A percentile compares a stretch with the other conserved stretches of the same genome.
Evolutionary conservation across 1,284 basidiomycete genomes (phyloP).

Genomic region (Tilletia indica): DNA sequence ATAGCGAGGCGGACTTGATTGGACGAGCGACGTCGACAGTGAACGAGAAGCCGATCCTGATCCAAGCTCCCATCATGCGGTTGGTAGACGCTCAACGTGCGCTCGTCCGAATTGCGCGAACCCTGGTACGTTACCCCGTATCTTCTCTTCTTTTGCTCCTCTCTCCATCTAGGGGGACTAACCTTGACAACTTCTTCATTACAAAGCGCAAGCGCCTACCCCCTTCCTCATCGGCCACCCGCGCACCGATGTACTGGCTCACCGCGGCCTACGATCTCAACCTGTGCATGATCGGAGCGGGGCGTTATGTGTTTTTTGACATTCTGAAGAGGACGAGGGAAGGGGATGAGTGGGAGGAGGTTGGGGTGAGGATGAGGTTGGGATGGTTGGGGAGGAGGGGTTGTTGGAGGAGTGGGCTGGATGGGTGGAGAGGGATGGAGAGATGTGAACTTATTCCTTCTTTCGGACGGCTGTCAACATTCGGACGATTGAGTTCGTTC

Average conservation of each 20-base stretch:
- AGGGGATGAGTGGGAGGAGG: constrained; percentile 10
- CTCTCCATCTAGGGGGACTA: not conserved
- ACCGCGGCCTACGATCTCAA: not conserved
- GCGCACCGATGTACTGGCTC: not conserved
- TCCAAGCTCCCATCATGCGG: constrained; percentile 1
- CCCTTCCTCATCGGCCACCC: not conserved
- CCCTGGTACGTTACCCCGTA: not conserved
- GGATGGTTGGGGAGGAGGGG: constrained; percentile 2
- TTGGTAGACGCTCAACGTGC: constrained; percentile 2
- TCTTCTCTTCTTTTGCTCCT: not conserved
- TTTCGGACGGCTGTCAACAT: too few relatives aligned
- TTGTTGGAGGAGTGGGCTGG: not conserved
- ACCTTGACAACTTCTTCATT: too few relatives aligned
- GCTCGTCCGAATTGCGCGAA: not conserved
- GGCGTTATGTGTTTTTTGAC: not conserved
- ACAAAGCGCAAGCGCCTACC: not conserved
- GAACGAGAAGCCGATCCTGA: too few relatives aligned
- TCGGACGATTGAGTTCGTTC: too few relatives aligned
- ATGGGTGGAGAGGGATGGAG: too few relatives aligned
- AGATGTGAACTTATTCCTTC: too few relatives aligned
- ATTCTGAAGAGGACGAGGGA: not conserved
- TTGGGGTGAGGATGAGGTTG: not conserved
- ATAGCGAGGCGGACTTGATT: not conserved
- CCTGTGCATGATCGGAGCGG: constrained; percentile 7
- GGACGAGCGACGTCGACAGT: not conserved